phyloP scores from a whole-genome alignment of 441 rosid species.

The Manihot esculenta region DNA sequence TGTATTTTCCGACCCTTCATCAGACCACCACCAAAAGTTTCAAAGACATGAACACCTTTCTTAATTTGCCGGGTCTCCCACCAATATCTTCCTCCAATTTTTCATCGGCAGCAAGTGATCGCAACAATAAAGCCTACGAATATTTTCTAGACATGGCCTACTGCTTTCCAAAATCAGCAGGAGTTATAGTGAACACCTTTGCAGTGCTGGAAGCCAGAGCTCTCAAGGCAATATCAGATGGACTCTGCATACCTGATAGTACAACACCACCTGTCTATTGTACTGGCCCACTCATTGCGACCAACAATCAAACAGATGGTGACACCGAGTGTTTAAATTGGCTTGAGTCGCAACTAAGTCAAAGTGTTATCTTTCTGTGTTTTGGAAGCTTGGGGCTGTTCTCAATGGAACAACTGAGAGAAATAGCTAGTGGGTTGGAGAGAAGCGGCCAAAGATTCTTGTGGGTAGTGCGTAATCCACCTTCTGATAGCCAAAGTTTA shows the following conservation, averaged over 20 bases:
- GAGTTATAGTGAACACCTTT: conserved; percentile 45
- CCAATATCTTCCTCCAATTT: conserved; percentile 26
- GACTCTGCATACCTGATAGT: no score
- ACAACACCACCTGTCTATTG: no score
- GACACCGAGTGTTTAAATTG: no score
- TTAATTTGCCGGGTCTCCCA: conserved; percentile 38
- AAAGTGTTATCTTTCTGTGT: no score
- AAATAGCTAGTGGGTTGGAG: no score
- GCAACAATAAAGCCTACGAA: conserved; percentile 21
- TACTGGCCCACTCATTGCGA: no score
- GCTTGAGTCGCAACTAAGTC: no score
- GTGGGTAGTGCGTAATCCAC: no score
- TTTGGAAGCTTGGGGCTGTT: no score
- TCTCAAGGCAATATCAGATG: conserved; percentile 34
- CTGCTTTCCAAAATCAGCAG: conserved; percentile 17
- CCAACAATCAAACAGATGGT: no score
- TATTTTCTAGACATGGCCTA: neutral
- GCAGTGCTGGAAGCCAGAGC: conserved; percentile 35
- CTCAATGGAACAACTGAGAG: no score
- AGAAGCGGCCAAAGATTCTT: no score
- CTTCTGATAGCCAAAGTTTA: neutral
- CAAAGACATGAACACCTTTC: conserved; percentile 24
- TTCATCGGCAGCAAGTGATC: conserved; percentile 24
- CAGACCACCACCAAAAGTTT: conserved; percentile 22
- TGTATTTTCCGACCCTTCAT: conserved; percentile 32